Evolutionary conservation across 768 basidiomycete species (phyloP).

Genomic region (Boletus rufocinnamomeus): DNA sequence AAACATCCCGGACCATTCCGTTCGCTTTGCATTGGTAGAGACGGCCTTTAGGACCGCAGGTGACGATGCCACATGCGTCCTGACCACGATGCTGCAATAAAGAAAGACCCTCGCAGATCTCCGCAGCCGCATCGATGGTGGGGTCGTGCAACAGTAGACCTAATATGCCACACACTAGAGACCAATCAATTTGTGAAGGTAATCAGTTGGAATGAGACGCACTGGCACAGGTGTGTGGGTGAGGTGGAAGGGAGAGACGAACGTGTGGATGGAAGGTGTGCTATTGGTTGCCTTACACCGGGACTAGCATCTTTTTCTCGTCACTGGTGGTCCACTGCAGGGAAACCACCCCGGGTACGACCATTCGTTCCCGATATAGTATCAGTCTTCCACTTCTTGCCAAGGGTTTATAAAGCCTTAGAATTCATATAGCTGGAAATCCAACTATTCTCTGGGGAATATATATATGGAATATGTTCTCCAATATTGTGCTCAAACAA

Average conservation of each 20-base stretch:
- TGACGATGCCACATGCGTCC: slow-evolving; percentile 97
- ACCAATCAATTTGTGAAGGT: slow-evolving; percentile 8
- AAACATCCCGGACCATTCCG: slow-evolving; percentile 98
- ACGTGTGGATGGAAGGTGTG: slow-evolving; percentile 11
- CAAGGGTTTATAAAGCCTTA: too few relatives aligned
- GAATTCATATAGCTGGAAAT: too few relatives aligned
- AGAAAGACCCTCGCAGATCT: slow-evolving; percentile 94
- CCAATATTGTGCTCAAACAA: too few relatives aligned
- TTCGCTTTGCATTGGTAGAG: slow-evolving; percentile 99
- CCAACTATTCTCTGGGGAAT: neutral
- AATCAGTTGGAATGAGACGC: slow-evolving; percentile 18
- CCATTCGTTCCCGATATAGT: neutral
- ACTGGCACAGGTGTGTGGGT: slow-evolving; percentile 26
- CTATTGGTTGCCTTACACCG: slow-evolving; percentile 1
- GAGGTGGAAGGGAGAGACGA: neutral
- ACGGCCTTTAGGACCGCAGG: slow-evolving; percentile 91
- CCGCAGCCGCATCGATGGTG: slow-evolving; percentile 70
- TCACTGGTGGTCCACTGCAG: neutral
- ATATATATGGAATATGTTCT: too few relatives aligned
- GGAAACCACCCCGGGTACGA: neutral
- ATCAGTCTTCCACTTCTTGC: too few relatives aligned
- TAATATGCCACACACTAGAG: slow-evolving; percentile 86
- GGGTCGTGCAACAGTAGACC: slow-evolving; percentile 85
- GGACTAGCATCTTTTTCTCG: slow-evolving; percentile 15
- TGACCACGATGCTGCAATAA: slow-evolving; percentile 96